Percentiles rank a stretch among this genome's conserved stretches.
Conservation (phyloP, 179 eudicot genomes). For the Amaranthus tricolor region DNA sequence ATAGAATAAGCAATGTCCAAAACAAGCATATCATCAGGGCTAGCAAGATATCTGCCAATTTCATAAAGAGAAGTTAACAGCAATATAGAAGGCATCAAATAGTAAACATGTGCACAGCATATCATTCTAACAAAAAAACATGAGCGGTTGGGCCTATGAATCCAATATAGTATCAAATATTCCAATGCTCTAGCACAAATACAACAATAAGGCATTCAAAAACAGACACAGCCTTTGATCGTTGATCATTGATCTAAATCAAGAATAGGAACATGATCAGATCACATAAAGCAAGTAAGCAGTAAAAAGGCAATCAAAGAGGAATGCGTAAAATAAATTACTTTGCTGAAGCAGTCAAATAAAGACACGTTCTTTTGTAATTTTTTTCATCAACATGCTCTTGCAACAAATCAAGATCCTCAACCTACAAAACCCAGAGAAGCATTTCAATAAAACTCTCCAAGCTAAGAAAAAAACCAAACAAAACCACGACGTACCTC, state of each 20-base stretch:
- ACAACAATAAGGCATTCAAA: neutral
- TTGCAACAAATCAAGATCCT: slow-evolving; percentile 71
- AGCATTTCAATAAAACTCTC: neutral
- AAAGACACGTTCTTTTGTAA: slow-evolving; percentile 72
- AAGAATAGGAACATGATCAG: neutral
- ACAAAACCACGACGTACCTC: slow-evolving; percentile 53
- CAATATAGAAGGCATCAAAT: neutral
- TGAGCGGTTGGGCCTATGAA: neutral
- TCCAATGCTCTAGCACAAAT: neutral
- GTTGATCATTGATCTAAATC: neutral
- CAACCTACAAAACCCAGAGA: slow-evolving; percentile 49
- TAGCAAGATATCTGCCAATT: slow-evolving; percentile 75
- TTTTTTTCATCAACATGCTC: slow-evolving; percentile 76
- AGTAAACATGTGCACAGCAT: neutral
- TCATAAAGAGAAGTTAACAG: neutral
- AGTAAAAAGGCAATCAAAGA: neutral
- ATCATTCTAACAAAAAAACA: neutral
- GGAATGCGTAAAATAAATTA: slow-evolving; percentile 23
- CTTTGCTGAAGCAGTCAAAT: slow-evolving; percentile 85
- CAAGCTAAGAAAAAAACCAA: slow-evolving; percentile 15
- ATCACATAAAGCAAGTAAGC: neutral
- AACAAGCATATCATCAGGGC: slow-evolving; percentile 81
- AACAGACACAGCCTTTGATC: neutral
- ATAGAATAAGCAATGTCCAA: slow-evolving; percentile 68
- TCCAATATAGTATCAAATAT: neutral